A percentile compares a stretch with the other conserved stretches of the same genome.
phyloP scores from a whole-genome alignment of 345 rosid species.

The Arabidopsis suecica region DNA sequence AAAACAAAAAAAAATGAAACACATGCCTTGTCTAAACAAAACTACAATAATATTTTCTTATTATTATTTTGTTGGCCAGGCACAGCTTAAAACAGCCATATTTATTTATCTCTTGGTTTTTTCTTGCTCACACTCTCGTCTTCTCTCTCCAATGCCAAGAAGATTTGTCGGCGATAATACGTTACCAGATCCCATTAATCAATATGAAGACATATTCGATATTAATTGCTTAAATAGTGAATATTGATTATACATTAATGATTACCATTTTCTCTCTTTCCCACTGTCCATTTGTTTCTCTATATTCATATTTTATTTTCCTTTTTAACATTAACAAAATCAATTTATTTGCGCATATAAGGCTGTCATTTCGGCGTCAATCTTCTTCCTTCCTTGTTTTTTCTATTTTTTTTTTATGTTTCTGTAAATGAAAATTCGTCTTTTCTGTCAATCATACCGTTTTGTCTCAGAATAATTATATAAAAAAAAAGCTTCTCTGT shows the following conservation, averaged over 20 bases:
- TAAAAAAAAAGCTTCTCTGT: conserved; percentile 24
- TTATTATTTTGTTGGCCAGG: conserved; percentile 21
- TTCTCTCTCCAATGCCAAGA: conserved; percentile 16
- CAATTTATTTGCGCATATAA: conserved; percentile 30
- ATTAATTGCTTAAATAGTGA: conserved; percentile 13
- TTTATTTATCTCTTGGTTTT: conserved; percentile 2
- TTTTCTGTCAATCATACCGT: conserved; percentile 26
- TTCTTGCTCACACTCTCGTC: neutral
- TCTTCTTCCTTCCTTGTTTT: conserved; percentile 40
- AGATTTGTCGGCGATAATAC: conserved; percentile 45
- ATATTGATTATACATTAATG: conserved; percentile 19
- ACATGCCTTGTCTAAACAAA: conserved; percentile 42
- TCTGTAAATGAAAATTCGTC: conserved; percentile 22
- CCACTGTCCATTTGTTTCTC: neutral
- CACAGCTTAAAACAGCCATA: conserved; percentile 40
- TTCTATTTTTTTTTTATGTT: neutral
- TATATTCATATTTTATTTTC: conserved; percentile 2
- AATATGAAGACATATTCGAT: conserved; percentile 21
- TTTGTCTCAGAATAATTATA: conserved; percentile 31
- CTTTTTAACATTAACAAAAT: conserved; percentile 12
- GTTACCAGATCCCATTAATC: conserved; percentile 32
- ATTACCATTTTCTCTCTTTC: conserved; percentile 26
- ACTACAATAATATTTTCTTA: conserved; percentile 7
- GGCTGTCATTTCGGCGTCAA: conserved; percentile 47
- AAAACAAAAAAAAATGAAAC: neutral